Conservation (phyloP, 352 stramenopile genomes). For the Elongisporangium anandrum region DNA sequence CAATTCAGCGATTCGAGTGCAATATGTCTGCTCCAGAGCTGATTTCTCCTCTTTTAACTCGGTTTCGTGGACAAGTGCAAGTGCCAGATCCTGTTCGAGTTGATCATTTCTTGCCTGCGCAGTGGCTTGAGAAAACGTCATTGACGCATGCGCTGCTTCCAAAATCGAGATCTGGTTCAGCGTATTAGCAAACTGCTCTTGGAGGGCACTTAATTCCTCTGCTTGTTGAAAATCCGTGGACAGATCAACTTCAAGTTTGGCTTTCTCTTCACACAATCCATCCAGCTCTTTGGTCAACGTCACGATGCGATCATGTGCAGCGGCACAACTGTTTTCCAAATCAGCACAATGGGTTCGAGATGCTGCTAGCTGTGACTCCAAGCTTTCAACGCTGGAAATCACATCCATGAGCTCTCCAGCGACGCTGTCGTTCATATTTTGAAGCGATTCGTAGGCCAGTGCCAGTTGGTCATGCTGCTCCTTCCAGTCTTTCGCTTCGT, state of each 20-base stretch:
- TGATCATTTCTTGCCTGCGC: background rate
- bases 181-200: background rate
- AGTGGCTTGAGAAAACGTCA: background rate
- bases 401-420: background rate
- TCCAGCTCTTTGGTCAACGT: background rate
- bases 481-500: conserved; percentile 1
- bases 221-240: background rate
- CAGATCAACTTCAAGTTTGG: background rate
- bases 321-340: background rate
- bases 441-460: background rate
- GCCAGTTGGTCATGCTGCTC: background rate
- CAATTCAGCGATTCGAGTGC: background rate
- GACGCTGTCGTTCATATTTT: background rate
- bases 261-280: background rate
- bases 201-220: background rate
- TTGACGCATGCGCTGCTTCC: background rate
- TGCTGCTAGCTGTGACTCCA: background rate
- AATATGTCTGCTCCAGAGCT: background rate
- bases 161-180: background rate
- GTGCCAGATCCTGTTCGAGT: background rate
- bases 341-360: background rate
- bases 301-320: background rate
- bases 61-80: background rate
- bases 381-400: background rate
- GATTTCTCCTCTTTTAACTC: background rate